Evolutionary conservation across 345 rosid species (phyloP).

Genomic region (Sapria himalayana): DNA sequence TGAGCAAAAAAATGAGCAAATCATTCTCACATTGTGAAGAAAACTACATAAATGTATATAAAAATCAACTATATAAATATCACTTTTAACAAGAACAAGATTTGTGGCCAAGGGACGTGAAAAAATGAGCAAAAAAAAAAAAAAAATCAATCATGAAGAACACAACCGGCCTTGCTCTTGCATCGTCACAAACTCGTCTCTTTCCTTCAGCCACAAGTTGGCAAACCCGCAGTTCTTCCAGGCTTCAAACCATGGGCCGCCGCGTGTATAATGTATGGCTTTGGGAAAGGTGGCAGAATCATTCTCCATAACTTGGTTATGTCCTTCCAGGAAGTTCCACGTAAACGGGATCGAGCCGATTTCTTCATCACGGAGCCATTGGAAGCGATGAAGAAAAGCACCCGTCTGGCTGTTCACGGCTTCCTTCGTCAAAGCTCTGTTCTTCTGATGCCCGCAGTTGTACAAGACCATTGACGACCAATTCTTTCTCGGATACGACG

Average conservation of each 20-base stretch:
- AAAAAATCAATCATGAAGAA: no score
- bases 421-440: conserved; percentile 47
- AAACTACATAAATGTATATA: no score
- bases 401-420: conserved; percentile 56
- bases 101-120: no score
- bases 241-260: conserved; percentile 95
- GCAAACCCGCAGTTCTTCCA: conserved; percentile 92
- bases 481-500: conserved; percentile 88
- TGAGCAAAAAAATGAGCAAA: no score
- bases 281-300: conserved; percentile 48
- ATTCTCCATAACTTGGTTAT: conserved; percentile 44
- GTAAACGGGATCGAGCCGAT: conserved; percentile 71
- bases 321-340: conserved; percentile 97
- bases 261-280: conserved; percentile 81
- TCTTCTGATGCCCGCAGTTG: conserved; percentile 83
- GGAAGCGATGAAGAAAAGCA: conserved; percentile 87
- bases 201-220: conserved; percentile 66
- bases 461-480: conserved; percentile 98
- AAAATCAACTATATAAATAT: no score
- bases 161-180: conserved; percentile 5
- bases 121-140: no score
- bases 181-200: conserved; percentile 33
- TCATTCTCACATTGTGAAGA: no score
- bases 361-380: conserved; percentile 80
- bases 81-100: no score